Percentiles rank a stretch among this genome's conserved stretches.
Conservation (phyloP, 352 stramenopile genomes). For the Globisporangium camurandrum region DNA sequence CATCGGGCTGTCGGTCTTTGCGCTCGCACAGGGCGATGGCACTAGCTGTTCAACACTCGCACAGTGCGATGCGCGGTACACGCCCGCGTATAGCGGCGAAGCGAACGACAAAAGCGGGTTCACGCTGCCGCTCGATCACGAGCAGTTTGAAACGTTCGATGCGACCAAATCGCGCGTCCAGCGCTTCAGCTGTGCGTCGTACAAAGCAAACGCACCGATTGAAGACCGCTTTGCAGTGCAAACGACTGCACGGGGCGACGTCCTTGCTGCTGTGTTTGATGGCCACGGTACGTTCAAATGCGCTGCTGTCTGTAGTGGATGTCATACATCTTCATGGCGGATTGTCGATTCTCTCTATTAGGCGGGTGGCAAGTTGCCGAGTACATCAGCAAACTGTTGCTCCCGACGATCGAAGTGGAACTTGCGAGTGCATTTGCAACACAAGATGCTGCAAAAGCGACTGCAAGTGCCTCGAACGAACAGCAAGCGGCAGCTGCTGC, state of each 20-base stretch:
- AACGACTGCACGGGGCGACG: slow-evolving; percentile 51
- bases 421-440: slow-evolving; percentile 41
- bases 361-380: slow-evolving; percentile 91
- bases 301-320: neutral
- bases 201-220: slow-evolving; percentile 65
- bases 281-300: slow-evolving; percentile 64
- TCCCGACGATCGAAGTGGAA: slow-evolving; percentile 76
- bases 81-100: slow-evolving; percentile 17
- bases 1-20: slow-evolving; percentile 41
- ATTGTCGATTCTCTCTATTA: too few relatives aligned
- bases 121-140: slow-evolving; percentile 43
- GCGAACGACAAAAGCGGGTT: slow-evolving; percentile 25
- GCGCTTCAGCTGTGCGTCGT: slow-evolving; percentile 48
- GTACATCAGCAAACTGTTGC: slow-evolving; percentile 71
- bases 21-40: slow-evolving; percentile 24
- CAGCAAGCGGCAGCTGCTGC: too few relatives aligned
- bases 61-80: slow-evolving; percentile 54
- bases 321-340: neutral
- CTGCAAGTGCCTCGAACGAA: too few relatives aligned
- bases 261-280: slow-evolving; percentile 86
- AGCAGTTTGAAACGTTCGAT: slow-evolving; percentile 32
- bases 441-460: slow-evolving; percentile 13
- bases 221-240: slow-evolving; percentile 84
- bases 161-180: slow-evolving; percentile 41
- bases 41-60: slow-evolving; percentile 14